Evolutionary conservation across 768 basidiomycete genomes (phyloP).

Genomic region (Leccinum rimulosum): DNA sequence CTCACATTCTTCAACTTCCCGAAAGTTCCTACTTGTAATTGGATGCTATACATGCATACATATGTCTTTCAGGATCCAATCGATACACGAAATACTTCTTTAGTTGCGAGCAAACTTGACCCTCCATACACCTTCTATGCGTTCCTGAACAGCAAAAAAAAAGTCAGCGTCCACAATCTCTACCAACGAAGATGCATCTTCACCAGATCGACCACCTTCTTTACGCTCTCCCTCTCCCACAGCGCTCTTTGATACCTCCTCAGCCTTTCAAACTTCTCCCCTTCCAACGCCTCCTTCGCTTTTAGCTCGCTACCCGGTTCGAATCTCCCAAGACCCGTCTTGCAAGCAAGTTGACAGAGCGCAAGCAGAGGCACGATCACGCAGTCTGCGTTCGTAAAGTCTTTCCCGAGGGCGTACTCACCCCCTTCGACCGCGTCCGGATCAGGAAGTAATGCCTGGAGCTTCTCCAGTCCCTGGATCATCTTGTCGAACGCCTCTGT

Average conservation of each 20-base stretch:
- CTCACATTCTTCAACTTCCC: no score
- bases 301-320: conserved; percentile 45
- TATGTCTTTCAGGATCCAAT: neutral
- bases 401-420: conserved; percentile 35
- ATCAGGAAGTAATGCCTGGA: conserved; percentile 23
- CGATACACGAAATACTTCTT: neutral
- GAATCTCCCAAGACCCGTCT: conserved; percentile 51
- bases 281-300: conserved; percentile 40
- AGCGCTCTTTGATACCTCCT: conserved; percentile 47
- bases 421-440: conserved; percentile 41
- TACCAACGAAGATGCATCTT: neutral
- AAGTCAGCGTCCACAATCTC: neutral
- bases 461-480: neutral
- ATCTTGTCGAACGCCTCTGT: neutral
- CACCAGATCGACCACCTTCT: conserved; percentile 8
- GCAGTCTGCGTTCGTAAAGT: conserved; percentile 60
- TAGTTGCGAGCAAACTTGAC: neutral
- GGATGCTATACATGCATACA: neutral
- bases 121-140: neutral
- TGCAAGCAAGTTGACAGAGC: conserved; percentile 38
- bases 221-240: conserved; percentile 35
- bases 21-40: no score
- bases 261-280: conserved; percentile 45
- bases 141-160: conserved; percentile 1
- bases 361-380: conserved; percentile 49